phyloP scores from a whole-genome alignment of 768 basidiomycete genomes.

The Leccinum obscurum region DNA sequence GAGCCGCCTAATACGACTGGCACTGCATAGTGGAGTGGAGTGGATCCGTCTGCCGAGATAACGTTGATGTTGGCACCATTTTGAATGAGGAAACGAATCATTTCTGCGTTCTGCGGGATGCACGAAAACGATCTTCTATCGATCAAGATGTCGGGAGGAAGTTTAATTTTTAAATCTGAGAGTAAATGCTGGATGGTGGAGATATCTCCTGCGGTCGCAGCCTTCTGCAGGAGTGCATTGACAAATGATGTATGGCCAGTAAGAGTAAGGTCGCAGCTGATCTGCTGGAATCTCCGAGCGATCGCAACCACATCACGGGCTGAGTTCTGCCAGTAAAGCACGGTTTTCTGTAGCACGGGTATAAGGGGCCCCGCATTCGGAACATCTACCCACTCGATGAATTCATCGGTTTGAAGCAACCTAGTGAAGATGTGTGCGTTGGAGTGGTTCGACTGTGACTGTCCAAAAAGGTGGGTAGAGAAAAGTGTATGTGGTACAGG shows the following conservation, averaged over 20 bases:
- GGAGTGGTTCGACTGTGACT: no score
- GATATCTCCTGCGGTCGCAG: not conserved
- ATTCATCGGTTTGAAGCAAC: not conserved
- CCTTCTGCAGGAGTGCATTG: not conserved
- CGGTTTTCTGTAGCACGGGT: not conserved
- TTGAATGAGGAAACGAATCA: not conserved
- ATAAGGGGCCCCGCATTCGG: accelerated
- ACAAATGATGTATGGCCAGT: not conserved
- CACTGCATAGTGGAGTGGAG: not conserved
- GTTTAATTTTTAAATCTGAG: not conserved
- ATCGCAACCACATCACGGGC: not conserved
- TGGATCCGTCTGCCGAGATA: not conserved
- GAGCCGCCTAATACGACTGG: no score
- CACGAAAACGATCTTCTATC: not conserved
- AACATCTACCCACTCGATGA: not conserved
- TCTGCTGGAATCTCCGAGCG: not conserved
- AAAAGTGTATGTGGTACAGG: not conserved
- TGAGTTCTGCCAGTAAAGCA: not conserved
- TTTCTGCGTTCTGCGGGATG: not conserved
- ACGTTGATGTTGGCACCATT: not conserved
- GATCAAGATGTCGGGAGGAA: not conserved
- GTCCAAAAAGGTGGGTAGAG: not conserved
- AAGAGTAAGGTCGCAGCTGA: not conserved
- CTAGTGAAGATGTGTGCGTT: not conserved
- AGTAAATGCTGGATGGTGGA: not conserved